Evolutionary conservation across 2,329 filamentous ascomycete genomes (phyloP).

Genomic region (Cladosporium colombiae): DNA sequence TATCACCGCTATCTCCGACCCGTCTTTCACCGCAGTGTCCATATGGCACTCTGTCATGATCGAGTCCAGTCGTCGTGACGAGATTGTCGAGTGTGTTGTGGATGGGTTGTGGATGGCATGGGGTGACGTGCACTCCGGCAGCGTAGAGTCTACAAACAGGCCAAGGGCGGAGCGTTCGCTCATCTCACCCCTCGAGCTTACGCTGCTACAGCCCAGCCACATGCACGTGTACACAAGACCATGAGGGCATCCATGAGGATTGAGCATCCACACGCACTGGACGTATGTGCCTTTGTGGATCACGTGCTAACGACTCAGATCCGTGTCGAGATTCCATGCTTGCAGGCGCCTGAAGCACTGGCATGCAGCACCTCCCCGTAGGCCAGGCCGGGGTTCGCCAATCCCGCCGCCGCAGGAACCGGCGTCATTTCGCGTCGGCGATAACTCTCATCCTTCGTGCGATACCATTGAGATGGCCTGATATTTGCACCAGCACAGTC

Average conservation of each 20-base stretch:
- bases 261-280: background rate
- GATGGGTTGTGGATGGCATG: too few relatives aligned
- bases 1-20: background rate
- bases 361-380: background rate
- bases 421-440: background rate
- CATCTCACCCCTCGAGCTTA: background rate
- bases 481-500: background rate
- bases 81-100: background rate
- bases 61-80: background rate
- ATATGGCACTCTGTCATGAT: background rate
- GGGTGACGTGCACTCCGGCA: background rate
- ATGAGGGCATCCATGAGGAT: background rate
- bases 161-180: background rate
- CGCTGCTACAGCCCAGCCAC: background rate
- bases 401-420: background rate
- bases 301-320: background rate
- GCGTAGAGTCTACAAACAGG: background rate
- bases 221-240: background rate
- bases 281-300: background rate
- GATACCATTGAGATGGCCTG: background rate
- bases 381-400: background rate
- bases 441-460: conserved; percentile 10
- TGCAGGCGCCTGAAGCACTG: background rate
- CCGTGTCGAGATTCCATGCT: background rate
- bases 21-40: background rate